phyloP scores from a whole-genome alignment of 768 basidiomycete genomes.

The Cyclocybe cylindracea region DNA sequence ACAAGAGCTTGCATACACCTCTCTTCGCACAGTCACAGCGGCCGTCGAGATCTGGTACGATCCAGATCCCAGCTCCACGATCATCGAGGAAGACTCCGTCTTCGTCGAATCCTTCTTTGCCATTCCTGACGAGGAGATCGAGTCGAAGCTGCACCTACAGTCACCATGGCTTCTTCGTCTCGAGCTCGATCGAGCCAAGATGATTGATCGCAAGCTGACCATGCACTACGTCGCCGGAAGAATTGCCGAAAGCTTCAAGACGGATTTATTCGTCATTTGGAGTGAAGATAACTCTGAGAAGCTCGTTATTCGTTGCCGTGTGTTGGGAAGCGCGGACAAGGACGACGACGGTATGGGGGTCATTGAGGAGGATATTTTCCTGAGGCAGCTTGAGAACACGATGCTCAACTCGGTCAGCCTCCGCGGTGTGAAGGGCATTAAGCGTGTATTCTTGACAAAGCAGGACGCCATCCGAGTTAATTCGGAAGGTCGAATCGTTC shows the following conservation, averaged over 20 bases:
- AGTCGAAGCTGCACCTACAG: constrained; percentile 85
- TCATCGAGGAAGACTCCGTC: constrained; percentile 93
- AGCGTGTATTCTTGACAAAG: constrained; percentile 90
- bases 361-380: constrained; percentile 93
- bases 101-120: constrained; percentile 99
- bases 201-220: constrained; percentile 95
- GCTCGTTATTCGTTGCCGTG: constrained; percentile 94
- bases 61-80: constrained; percentile 86
- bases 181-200: constrained; percentile 94
- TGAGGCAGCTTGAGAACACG: constrained; percentile 93
- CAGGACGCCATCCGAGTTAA: constrained; percentile 76
- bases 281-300: constrained; percentile 99
- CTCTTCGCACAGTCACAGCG: constrained; percentile 89
- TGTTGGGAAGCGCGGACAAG: constrained; percentile 81
- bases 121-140: constrained; percentile 96
- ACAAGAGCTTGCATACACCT: constrained; percentile 92
- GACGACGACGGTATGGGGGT: constrained; percentile 76
- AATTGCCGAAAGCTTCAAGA: constrained; percentile 93
- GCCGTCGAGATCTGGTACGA: constrained; percentile 99
- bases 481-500: constrained; percentile 64
- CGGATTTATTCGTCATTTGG: constrained; percentile 97
- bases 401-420: constrained; percentile 95
- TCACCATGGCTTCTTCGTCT: constrained; percentile 98
- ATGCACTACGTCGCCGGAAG: constrained; percentile 94
- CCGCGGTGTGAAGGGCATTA: constrained; percentile 89